Evolutionary conservation across 305 asterid species (phyloP).

Genomic region (Nicotiana rustica): DNA sequence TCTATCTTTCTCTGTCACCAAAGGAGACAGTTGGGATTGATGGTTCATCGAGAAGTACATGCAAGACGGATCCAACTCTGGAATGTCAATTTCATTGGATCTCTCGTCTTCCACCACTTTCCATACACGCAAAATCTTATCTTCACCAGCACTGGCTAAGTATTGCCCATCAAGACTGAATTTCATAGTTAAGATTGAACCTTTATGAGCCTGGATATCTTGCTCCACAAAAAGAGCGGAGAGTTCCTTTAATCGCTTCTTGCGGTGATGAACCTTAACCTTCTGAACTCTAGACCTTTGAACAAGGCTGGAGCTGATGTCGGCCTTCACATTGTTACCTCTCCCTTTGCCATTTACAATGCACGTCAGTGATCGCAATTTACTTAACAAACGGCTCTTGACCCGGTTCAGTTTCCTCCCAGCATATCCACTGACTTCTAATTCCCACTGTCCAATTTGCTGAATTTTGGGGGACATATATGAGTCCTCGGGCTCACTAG

Average conservation of each 20-base stretch:
- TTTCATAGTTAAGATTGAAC: conserved; percentile 86
- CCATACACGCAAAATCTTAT: conserved; percentile 79
- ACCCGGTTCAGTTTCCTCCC: conserved; percentile 44
- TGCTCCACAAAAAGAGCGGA: conserved; percentile 84
- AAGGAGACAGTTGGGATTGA: conserved; percentile 75
- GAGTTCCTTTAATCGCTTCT: conserved; percentile 72
- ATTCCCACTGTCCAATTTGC: conserved; percentile 43
- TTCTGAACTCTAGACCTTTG: conserved; percentile 51
- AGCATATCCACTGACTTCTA: conserved; percentile 37
- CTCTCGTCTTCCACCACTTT: conserved; percentile 84
- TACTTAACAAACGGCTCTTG: conserved; percentile 62
- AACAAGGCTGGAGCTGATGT: conserved; percentile 37
- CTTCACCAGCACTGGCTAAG: conserved; percentile 95
- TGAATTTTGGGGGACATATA: conserved; percentile 39
- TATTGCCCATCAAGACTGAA: conserved; percentile 84
- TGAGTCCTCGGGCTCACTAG: conserved; percentile 39
- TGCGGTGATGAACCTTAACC: conserved; percentile 62
- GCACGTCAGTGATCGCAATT: conserved; percentile 66
- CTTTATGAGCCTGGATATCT: conserved; percentile 85
- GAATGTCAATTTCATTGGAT: conserved; percentile 58
- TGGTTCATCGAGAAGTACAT: conserved; percentile 74
- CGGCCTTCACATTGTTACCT: conserved; percentile 40
- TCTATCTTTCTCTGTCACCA: conserved; percentile 62
- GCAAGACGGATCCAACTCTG: conserved; percentile 82
- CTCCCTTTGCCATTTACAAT: conserved; percentile 46